phyloP scores from a whole-genome alignment of 2,329 filamentous ascomycete species.

The Fusarium equiseti region DNA sequence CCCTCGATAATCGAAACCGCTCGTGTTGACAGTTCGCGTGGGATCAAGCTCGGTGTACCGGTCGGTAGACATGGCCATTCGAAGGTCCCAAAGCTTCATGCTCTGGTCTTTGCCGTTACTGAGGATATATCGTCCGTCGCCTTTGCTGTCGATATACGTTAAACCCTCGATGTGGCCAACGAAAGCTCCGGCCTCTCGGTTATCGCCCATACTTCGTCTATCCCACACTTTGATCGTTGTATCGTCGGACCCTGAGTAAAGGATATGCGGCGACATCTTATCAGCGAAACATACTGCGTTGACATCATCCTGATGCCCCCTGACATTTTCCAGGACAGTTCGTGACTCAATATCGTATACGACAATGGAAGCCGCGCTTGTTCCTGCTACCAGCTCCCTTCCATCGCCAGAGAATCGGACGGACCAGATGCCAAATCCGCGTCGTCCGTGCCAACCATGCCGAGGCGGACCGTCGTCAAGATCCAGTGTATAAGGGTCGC shows the following conservation, averaged over 20 bases:
- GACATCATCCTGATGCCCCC: slow-evolving; percentile 87
- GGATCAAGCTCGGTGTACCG: slow-evolving; percentile 69
- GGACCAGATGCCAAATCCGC: slow-evolving; percentile 81
- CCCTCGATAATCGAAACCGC: slow-evolving; percentile 81
- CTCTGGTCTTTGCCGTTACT: slow-evolving; percentile 96
- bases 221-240: slow-evolving; percentile 97
- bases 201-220: slow-evolving; percentile 88
- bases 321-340: slow-evolving; percentile 77
- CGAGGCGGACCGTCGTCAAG: slow-evolving; percentile 58
- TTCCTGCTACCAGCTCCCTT: slow-evolving; percentile 89
- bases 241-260: slow-evolving; percentile 97
- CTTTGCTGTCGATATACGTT: slow-evolving; percentile 78
- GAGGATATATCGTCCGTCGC: slow-evolving; percentile 83
- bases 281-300: slow-evolving; percentile 98
- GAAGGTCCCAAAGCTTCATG: slow-evolving; percentile 96
- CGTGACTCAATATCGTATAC: slow-evolving; percentile 93
- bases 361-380: slow-evolving; percentile 81
- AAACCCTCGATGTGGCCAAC: slow-evolving; percentile 75
- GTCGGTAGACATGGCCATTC: slow-evolving; percentile 85
- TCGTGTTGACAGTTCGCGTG: slow-evolving; percentile 63
- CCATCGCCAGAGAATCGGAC: slow-evolving; percentile 94
- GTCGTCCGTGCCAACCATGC: slow-evolving; percentile 48
- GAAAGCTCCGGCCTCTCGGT: slow-evolving; percentile 75
- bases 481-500: slow-evolving; percentile 84
- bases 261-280: slow-evolving; percentile 86